A percentile compares a stretch with the other conserved stretches of the same genome.
These are phyloP conservation scores for Mrakia gelida DNA, from an alignment of 768 basidiomycete species.

Conservation along the genomic window DNA sequence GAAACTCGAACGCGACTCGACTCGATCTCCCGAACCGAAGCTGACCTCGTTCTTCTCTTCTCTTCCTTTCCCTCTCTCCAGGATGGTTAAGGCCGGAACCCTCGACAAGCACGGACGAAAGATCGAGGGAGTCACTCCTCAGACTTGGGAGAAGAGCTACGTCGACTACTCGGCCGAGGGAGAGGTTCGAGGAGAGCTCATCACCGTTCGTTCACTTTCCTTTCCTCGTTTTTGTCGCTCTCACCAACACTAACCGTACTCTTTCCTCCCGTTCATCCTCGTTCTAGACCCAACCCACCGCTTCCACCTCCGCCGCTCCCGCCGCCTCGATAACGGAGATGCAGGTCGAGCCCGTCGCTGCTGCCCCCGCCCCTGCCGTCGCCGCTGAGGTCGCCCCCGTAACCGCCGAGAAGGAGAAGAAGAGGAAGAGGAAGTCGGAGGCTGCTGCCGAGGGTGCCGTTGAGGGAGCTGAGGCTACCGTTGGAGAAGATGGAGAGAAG, in stretches of 20 bases:
- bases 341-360: constrained; percentile 34
- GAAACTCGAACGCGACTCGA: not conserved
- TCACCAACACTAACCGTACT: constrained; percentile 31
- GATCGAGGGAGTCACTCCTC: constrained; percentile 78
- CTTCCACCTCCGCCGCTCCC: constrained; percentile 36
- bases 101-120: constrained; percentile 92
- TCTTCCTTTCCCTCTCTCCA: not conserved
- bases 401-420: constrained; percentile 56
- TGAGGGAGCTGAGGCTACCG: constrained; percentile 6
- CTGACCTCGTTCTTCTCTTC: not conserved
- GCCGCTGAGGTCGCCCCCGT: constrained; percentile 42
- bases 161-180: constrained; percentile 72
- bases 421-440: constrained; percentile 61
- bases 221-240: constrained; percentile 29
- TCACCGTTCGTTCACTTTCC: constrained; percentile 25
- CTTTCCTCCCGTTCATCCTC: constrained; percentile 49
- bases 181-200: constrained; percentile 35
- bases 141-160: constrained; percentile 87
- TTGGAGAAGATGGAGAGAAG: constrained; percentile 33
- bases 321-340: constrained; percentile 35
- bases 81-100: constrained; percentile 91
- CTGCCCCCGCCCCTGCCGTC: constrained; percentile 39
- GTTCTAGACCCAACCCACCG: constrained; percentile 37
- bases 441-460: constrained; percentile 26
- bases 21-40: not conserved